Base-by-base conservation (phyloP, 2,329 filamentous ascomycete species). In the Metarhizium humberi region DNA sequence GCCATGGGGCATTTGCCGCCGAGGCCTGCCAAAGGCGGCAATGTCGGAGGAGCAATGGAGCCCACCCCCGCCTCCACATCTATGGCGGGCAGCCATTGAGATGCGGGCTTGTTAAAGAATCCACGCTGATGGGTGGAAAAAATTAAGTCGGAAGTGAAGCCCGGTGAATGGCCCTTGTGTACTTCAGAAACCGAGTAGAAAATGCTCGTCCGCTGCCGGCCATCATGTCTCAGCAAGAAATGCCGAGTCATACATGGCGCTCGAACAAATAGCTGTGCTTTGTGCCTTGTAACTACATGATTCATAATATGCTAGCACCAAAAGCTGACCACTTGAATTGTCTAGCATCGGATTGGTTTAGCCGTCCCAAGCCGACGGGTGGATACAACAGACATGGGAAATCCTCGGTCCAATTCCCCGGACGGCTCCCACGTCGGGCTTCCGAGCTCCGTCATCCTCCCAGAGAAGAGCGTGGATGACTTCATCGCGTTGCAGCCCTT, bases 381-480 rank as follows among this genome's bases (percentile, higher is more conserved):
- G 25, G 25, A 25, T 25, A 25, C 25, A 25, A 25, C 25, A 1
- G 20, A 8, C 14, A 30, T 16, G 45, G 45, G 8, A 48, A 48
- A 48, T 48, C 45, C 25, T 48, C 45, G 45, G 45, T 5, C 38
- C 2, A 16, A 40, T 11, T 5, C 11, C 38, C 38, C 38, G 14
- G 25, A n/a, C 18, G 50, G 36, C 47, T 30, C 36, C 45, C 20
- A 14, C 45, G 38, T n/a, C 20, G 16, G n/a, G 13, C 51, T 34
- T 50, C 49, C 3, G 55, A 34, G 36, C 43, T 51, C 53, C 40
- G n/a, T 43, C 54, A 36, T 36, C 6, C 13, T 63, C 63, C 63
- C 60, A 68, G 66, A 60, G 58, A 20, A 16, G n/a, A 6, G 18
- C 42, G 42, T 16, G 7, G 16, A 25, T 45, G 42, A 45, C 42